Evolutionary conservation across 768 basidiomycete genomes (phyloP), one percentile per base, ranked within the genome.

Genomic region (Phlebiopsis flavidoalba): DNA sequence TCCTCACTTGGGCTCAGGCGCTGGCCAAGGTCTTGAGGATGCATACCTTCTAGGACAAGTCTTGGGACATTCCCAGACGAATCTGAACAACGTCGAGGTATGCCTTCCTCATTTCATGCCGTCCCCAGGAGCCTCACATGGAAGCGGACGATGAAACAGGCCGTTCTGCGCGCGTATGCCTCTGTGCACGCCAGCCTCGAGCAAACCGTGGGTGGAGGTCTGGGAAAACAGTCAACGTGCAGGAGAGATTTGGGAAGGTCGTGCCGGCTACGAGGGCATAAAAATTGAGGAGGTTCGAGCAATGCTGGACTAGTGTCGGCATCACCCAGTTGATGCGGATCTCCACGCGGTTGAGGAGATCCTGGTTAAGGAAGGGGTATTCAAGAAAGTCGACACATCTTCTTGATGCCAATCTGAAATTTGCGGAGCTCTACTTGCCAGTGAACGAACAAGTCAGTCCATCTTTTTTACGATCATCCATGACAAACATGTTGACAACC

Each of bases 11-110:
- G 83, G 83, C 2, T 77, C 83, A 0, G 84, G 84, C 1, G 82
- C 80, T 8, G 81, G 84, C 8, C 84, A 86, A 70, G 84, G 82
- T 1, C 75, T 85, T 31, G 84, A 86, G 64, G 85, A 85, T 61
- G 79, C 77, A 0, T 76, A 77, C 49, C 67, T 80, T 5, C 69
- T 86, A 4, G 76, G 75, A 43, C 71, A 75, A 11, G 70, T 86
- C 14, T 77, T 86, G 15, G 65, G 67, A 6, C 78, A 80, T 61
- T 74, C 79, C 2, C 65, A 73, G 58, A 77, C 79, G 1, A 75
- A 69, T 17, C 46, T 65, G 12, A 64, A 66, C 8, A 80, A 79
- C 62, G 66, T 85, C 21, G 72, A 76, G 60, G 83, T 79, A 60
- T 5, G 55, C 15, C 21, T 8, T 21, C 21, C 6, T 3, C 24